phyloP scores from a whole-genome alignment of 2,329 filamentous ascomycete species.

The Fusarium sterilihyphosum region DNA sequence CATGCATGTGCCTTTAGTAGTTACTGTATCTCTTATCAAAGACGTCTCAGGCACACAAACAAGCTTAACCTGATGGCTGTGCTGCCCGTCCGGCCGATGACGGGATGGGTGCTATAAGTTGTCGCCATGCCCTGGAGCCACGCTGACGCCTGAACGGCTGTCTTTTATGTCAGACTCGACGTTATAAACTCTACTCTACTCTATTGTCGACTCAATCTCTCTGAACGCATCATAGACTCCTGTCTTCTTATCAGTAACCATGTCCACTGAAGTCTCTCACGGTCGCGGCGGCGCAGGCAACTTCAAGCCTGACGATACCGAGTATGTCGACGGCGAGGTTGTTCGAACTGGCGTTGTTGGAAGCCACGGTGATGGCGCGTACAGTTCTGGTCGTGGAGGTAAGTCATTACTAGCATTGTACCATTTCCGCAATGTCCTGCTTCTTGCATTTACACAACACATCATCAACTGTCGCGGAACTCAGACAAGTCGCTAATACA shows the following conservation, averaged over 20 bases:
- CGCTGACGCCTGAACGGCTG: constrained; percentile 23
- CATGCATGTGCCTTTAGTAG: neutral
- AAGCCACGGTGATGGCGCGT: constrained; percentile 67
- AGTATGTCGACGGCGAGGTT: constrained; percentile 71
- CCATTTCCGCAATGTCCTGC: neutral
- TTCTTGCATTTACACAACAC: neutral
- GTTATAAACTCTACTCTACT: neutral
- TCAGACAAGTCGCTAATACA: constrained; percentile 7
- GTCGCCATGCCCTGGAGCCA: constrained; percentile 33
- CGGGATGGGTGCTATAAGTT: constrained; percentile 37
- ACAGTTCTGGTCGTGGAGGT: constrained; percentile 69
- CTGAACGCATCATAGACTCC: neutral
- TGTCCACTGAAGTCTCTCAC: constrained; percentile 64
- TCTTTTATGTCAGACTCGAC: constrained; percentile 11
- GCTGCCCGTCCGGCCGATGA: constrained; percentile 17
- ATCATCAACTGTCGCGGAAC: neutral
- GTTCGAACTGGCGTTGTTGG: constrained; percentile 64
- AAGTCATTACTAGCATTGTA: constrained; percentile 35
- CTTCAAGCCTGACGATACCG: constrained; percentile 65
- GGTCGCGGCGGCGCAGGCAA: constrained; percentile 71
- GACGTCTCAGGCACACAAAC: constrained; percentile 21
- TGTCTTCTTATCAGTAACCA: constrained; percentile 33
- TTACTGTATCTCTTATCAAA: constrained; percentile 27
- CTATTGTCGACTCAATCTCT: neutral
- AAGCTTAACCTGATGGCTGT: constrained; percentile 35